Evolutionary conservation across 2,329 filamentous ascomycete species (phyloP).

Genomic region (Epichloe sibirici): DNA sequence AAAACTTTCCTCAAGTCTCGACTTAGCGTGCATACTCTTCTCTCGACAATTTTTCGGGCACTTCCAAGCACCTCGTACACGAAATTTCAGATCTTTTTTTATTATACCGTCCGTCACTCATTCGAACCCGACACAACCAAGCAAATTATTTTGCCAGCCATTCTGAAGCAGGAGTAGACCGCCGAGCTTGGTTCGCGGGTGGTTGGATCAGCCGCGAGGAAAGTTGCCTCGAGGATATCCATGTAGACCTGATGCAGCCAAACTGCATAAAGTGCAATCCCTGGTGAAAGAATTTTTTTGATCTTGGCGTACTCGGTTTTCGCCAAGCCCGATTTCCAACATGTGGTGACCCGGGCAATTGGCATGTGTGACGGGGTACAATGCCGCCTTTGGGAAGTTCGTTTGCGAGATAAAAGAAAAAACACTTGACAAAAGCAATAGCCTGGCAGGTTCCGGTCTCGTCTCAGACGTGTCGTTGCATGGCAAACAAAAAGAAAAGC

Average conservation of each 20-base stretch:
- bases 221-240: background rate
- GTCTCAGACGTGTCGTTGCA: background rate
- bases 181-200: background rate
- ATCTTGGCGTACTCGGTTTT: background rate
- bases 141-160: background rate
- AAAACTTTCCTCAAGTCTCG: background rate
- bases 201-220: background rate
- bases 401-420: conserved; percentile 1
- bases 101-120: background rate
- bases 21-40: background rate
- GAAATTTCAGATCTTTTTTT: background rate
- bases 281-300: background rate
- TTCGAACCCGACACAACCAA: background rate
- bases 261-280: background rate
- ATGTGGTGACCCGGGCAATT: background rate
- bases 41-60: background rate
- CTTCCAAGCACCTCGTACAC: background rate
- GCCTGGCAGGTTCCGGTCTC: background rate
- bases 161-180: background rate
- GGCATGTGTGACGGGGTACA: conserved; percentile 1
- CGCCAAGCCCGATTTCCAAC: background rate
- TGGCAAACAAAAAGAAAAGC: background rate
- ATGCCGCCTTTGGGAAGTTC: conserved; percentile 7
- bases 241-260: background rate
- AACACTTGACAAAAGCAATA: background rate